Conservation (phyloP, 2,329 filamentous ascomycete genomes). For the Epichloe gansuensis region DNA sequence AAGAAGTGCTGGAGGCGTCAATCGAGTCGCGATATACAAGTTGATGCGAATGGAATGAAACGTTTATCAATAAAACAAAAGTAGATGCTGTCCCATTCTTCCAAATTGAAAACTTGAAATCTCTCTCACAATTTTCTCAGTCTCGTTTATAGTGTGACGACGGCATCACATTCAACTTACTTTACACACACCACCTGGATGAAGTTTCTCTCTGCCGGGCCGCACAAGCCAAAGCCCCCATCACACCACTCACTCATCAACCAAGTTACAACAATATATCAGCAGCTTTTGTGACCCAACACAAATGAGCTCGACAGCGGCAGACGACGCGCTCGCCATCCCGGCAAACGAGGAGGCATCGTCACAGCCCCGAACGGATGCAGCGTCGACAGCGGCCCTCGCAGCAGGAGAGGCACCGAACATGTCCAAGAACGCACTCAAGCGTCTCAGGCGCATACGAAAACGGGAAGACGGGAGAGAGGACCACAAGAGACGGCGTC, state of each 20-base stretch:
- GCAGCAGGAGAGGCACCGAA: constrained; percentile 8
- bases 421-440: constrained; percentile 77
- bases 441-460: constrained; percentile 61
- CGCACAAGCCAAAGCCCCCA: too few relatives aligned
- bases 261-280: too few relatives aligned
- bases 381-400: neutral
- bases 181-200: too few relatives aligned
- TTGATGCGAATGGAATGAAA: too few relatives aligned
- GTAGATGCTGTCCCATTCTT: too few relatives aligned
- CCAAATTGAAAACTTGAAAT: too few relatives aligned
- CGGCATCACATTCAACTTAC: too few relatives aligned
- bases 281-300: neutral
- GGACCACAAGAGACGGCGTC: constrained; percentile 40
- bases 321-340: neutral
- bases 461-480: constrained; percentile 65
- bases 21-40: neutral
- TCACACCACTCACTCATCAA: too few relatives aligned
- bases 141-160: too few relatives aligned
- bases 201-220: too few relatives aligned
- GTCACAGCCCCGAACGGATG: neutral
- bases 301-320: neutral
- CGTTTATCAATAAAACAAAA: too few relatives aligned
- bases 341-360: neutral
- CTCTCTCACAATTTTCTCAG: too few relatives aligned
- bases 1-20: neutral